Evolutionary conservation across 2,329 filamentous ascomycete species (phyloP).

Genomic region (Phyllosticta citrichinensis): DNA sequence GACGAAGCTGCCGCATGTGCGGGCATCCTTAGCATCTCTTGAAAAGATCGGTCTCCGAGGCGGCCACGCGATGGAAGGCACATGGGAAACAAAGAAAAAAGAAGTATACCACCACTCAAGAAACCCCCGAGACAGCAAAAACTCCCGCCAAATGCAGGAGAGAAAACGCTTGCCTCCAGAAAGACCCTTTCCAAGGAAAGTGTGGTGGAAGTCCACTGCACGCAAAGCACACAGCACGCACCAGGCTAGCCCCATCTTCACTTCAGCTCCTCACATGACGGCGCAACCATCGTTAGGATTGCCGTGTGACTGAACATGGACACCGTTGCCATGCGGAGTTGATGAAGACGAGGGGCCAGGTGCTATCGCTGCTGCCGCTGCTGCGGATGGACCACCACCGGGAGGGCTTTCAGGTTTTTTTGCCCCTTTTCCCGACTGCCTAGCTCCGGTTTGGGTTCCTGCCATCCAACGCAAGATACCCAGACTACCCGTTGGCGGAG

Average conservation of each 20-base stretch:
- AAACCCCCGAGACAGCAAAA: constrained; percentile 9
- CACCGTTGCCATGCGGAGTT: background rate
- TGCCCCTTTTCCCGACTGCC: constrained; percentile 17
- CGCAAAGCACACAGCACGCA: background rate
- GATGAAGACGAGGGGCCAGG: constrained; percentile 2
- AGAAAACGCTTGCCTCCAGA: constrained; percentile 10
- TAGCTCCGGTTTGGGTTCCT: constrained; percentile 8
- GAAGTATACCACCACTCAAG: background rate
- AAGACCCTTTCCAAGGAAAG: constrained; percentile 7
- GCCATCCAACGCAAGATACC: constrained; percentile 20
- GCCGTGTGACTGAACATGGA: constrained; percentile 6
- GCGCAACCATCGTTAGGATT: constrained; percentile 7
- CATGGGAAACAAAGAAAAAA: background rate
- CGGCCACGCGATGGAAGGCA: background rate
- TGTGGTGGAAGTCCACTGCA: background rate
- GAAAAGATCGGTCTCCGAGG: background rate
- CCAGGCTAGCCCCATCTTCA: background rate
- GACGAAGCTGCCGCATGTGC: background rate
- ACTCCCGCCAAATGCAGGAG: constrained; percentile 3
- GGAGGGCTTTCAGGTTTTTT: constrained; percentile 18
- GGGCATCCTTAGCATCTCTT: background rate
- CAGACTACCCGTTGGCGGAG: constrained; percentile 6
- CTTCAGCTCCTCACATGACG: constrained; percentile 7
- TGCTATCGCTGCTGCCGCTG: background rate
- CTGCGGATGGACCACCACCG: background rate